Conservation (phyloP, 2,329 filamentous ascomycete species). For the Trichoderma pleuroti region DNA sequence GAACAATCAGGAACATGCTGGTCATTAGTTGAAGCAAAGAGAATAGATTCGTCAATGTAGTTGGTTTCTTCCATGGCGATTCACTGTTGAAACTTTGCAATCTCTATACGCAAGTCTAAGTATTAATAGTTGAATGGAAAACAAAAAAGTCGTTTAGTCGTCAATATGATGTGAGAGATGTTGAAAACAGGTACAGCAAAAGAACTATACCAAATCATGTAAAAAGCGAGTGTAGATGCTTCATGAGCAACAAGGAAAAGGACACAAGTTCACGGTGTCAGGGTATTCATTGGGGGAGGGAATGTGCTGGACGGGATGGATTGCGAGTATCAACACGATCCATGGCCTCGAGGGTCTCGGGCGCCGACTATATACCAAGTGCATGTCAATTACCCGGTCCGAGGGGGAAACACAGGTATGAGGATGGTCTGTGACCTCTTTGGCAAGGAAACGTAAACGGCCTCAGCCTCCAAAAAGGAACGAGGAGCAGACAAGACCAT, state of each 20-base stretch:
- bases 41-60: background rate
- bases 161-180: background rate
- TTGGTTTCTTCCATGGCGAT: background rate
- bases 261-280: background rate
- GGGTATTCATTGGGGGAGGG: background rate
- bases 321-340: background rate
- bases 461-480: conserved; percentile 1
- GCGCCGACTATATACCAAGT: background rate
- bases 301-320: background rate
- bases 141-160: background rate
- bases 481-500: background rate
- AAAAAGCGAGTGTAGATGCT: background rate
- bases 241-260: background rate
- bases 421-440: background rate
- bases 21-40: conserved; percentile 29
- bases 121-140: background rate
- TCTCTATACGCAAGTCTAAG: background rate
- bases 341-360: background rate
- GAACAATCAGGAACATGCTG: conserved; percentile 36
- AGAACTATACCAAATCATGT: background rate
- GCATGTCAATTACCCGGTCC: background rate
- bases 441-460: background rate
- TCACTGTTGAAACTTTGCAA: background rate
- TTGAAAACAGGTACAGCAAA: background rate
- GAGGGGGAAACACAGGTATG: conserved; percentile 2